A percentile compares a stretch with the other conserved stretches of the same genome.
These are phyloP conservation scores for Russula abietina DNA, from an alignment of 768 basidiomycete genomes.

Conservation along the genomic window DNA sequence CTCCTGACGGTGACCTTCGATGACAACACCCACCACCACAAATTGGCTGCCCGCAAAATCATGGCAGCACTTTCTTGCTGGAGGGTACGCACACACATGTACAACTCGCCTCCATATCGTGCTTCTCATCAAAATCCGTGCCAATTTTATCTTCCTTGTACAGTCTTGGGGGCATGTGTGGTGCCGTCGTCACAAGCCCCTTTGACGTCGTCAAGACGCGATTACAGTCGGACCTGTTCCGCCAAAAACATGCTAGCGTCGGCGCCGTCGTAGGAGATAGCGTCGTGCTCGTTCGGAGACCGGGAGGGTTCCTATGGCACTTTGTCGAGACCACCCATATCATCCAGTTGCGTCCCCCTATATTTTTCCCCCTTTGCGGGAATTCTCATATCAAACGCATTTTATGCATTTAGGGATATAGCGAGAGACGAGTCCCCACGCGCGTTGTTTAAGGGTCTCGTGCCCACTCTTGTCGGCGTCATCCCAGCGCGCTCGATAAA, in stretches of 20 bases:
- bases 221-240: constrained; percentile 84
- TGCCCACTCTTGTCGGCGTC: constrained; percentile 90
- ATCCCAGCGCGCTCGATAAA: constrained; percentile 95
- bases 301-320: constrained; percentile 68
- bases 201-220: constrained; percentile 99
- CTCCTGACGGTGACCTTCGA: neutral
- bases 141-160: neutral
- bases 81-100: constrained; percentile 55
- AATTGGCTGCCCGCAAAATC: constrained; percentile 60
- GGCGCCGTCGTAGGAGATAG: constrained; percentile 31
- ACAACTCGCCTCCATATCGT: neutral
- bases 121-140: neutral
- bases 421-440: constrained; percentile 81
- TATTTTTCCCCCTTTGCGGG: constrained; percentile 1
- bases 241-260: constrained; percentile 37
- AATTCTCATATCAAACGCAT: neutral
- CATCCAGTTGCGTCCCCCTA: constrained; percentile 52
- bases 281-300: constrained; percentile 31
- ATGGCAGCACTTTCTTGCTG: constrained; percentile 79
- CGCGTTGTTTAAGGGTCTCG: constrained; percentile 91
- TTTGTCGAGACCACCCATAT: constrained; percentile 94
- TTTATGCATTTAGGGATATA: constrained; percentile 53
- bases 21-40: constrained; percentile 21
- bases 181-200: constrained; percentile 92
- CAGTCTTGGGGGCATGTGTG: constrained; percentile 95